These are phyloP conservation scores for Colletotrichum phormii DNA, from an alignment of 2,329 filamentous ascomycete genomes.

Conservation along the genomic window DNA sequence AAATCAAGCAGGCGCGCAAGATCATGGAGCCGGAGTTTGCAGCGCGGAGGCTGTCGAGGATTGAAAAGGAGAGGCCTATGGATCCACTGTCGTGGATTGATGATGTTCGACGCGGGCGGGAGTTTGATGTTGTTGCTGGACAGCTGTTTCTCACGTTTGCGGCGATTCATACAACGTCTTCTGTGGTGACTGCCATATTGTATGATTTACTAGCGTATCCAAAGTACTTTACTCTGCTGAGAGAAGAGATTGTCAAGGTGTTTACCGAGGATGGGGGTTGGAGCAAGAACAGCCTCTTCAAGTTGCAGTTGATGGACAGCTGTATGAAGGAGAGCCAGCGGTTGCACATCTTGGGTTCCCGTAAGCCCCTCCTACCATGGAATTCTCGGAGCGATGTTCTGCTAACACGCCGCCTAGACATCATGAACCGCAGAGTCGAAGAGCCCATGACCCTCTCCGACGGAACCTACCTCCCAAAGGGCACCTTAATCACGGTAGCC, in stretches of 20 bases:
- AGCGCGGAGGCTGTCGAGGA: slow-evolving; percentile 38
- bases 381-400: too few relatives aligned
- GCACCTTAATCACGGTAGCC: slow-evolving; percentile 4
- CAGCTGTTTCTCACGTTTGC: slow-evolving; percentile 82
- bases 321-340: slow-evolving; percentile 54
- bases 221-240: slow-evolving; percentile 52
- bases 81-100: slow-evolving; percentile 59
- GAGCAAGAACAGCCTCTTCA: slow-evolving; percentile 50
- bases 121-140: slow-evolving; percentile 75
- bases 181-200: slow-evolving; percentile 49
- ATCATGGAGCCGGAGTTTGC: slow-evolving; percentile 49
- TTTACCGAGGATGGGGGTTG: slow-evolving; percentile 48
- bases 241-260: slow-evolving; percentile 53
- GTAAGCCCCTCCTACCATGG: background rate
- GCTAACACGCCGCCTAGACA: background rate
- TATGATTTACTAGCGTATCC: slow-evolving; percentile 53
- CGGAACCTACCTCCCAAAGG: slow-evolving; percentile 24
- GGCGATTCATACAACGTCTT: slow-evolving; percentile 56
- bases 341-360: slow-evolving; percentile 7
- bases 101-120: slow-evolving; percentile 57
- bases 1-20: slow-evolving; percentile 49
- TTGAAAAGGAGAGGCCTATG: slow-evolving; percentile 44
- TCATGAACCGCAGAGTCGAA: slow-evolving; percentile 15
- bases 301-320: slow-evolving; percentile 55
- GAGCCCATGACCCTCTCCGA: slow-evolving; percentile 29